Percentiles rank a stretch among this genome's conserved stretches.
These are phyloP conservation scores for Ramaria rubella DNA, from an alignment of 768 basidiomycete genomes.

Conservation along the genomic window DNA sequence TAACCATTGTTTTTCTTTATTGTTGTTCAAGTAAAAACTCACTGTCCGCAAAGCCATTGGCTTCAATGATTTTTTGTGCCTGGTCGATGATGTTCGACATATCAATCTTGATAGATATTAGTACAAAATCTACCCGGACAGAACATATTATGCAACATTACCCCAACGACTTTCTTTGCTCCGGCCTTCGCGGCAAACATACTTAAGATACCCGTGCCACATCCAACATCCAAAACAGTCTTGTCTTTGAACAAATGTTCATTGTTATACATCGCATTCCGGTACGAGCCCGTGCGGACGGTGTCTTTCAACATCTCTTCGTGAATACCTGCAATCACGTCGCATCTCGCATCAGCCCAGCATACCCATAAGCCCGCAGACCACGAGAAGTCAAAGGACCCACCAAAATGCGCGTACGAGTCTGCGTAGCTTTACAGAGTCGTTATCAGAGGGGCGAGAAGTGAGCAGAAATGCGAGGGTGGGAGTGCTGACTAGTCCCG, in stretches of 20 bases:
- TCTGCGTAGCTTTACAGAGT: conserved; percentile 69
- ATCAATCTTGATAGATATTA: conserved; percentile 61
- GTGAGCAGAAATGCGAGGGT: conserved; percentile 33
- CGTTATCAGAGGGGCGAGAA: conserved; percentile 1
- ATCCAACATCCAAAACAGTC: conserved; percentile 95
- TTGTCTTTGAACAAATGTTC: conserved; percentile 94
- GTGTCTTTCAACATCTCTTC: conserved; percentile 99
- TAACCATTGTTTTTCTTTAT: too few relatives aligned
- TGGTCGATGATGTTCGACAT: conserved; percentile 99
- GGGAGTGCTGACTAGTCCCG: conserved; percentile 72
- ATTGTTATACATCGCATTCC: conserved; percentile 91
- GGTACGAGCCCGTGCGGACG: conserved; percentile 93
- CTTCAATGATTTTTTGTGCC: conserved; percentile 92
- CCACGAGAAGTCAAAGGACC: too few relatives aligned
- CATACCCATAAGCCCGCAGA: background rate
- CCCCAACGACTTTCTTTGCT: conserved; percentile 88
- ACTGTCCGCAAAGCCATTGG: conserved; percentile 96
- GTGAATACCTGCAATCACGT: conserved; percentile 66
- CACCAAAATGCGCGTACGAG: conserved; percentile 93
- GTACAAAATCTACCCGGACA: background rate
- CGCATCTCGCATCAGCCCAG: background rate
- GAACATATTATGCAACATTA: conserved; percentile 32
- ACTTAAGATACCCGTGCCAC: conserved; percentile 95
- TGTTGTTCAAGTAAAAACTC: conserved; percentile 26
- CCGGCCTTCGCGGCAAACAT: conserved; percentile 98